Evolutionary conservation across 1,284 basidiomycete genomes (phyloP).

Genomic region (Austroboletus novae-zelandiae): DNA sequence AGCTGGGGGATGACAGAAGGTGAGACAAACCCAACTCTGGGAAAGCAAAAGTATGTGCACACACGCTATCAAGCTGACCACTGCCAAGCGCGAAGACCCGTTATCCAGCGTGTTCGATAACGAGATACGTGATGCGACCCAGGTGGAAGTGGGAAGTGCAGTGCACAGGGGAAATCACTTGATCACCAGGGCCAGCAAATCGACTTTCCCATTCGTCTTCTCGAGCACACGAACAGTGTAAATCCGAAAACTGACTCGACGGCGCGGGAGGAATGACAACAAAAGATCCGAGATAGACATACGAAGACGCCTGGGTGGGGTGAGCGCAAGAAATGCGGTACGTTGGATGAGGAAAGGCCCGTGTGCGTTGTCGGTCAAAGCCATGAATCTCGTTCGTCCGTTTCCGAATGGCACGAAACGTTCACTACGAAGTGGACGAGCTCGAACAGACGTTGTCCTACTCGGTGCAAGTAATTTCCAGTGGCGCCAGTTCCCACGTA

Average conservation of each 20-base stretch:
- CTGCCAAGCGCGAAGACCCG: not conserved
- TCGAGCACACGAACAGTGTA: conserved; percentile 3
- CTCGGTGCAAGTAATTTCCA: no score
- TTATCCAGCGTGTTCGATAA: not conserved
- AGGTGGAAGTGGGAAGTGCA: not conserved
- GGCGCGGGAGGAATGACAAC: not conserved
- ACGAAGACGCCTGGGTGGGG: not conserved
- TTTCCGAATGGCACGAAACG: conserved; percentile 4
- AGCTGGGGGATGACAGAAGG: not conserved
- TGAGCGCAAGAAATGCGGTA: not conserved
- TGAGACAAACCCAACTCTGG: not conserved
- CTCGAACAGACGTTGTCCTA: no score
- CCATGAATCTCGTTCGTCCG: conserved; percentile 3
- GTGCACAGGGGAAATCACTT: not conserved
- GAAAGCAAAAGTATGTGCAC: not conserved
- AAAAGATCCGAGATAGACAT: conserved; percentile 2
- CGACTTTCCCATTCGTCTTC: not conserved
- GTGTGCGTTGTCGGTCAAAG: not conserved
- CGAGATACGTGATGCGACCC: not conserved
- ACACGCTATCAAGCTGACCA: not conserved
- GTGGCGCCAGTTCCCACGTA: no score
- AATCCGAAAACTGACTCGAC: conserved; percentile 1
- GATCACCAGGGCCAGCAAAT: conserved; percentile 2
- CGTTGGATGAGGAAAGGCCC: not conserved
- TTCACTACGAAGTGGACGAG: no score